Conservation (phyloP, 2,329 filamentous ascomycete species). For the Fusarium keratoplasticum region DNA sequence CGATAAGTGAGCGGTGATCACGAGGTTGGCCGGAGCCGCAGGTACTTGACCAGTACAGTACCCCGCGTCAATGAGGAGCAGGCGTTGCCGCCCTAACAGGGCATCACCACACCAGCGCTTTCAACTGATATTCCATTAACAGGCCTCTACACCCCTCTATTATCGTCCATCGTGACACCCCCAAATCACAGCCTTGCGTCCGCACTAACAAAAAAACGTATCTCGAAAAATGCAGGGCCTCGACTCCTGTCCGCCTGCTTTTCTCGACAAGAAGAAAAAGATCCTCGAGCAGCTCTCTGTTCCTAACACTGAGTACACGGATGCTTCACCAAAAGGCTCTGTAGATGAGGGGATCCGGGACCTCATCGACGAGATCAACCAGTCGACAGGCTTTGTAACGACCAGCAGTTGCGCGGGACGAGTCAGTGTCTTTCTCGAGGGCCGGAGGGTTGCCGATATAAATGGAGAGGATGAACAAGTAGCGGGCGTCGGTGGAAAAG, state of each 20-base stretch:
- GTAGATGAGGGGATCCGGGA: conserved; percentile 83
- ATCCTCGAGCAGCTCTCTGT: conserved; percentile 78
- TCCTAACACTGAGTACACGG: conserved; percentile 78
- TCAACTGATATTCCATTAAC: conserved; percentile 21
- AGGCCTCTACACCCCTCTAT: conserved; percentile 5
- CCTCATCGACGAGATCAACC: conserved; percentile 84
- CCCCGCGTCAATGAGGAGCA: conserved; percentile 37
- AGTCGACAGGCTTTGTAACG: conserved; percentile 80
- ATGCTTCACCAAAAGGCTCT: conserved; percentile 89
- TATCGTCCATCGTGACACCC: conserved; percentile 21
- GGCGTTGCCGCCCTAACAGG: conserved; percentile 31
- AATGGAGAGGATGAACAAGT: conserved; percentile 46
- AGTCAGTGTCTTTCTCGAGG: conserved; percentile 89
- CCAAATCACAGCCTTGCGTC: conserved; percentile 41
- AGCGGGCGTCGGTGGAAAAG: conserved; percentile 83
- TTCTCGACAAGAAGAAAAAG: conserved; percentile 73
- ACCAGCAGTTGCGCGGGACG: conserved; percentile 94
- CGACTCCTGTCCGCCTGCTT: conserved; percentile 53
- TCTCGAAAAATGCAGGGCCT: conserved; percentile 45
- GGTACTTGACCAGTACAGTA: conserved; percentile 17
- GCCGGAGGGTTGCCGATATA: conserved; percentile 59
- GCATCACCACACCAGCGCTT: neutral
- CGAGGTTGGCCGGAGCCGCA: conserved; percentile 35
- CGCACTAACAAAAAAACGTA: conserved; percentile 32
- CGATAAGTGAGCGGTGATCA: conserved; percentile 31